These are phyloP conservation scores for Trichoderma sp. DNA, from an alignment of 2,329 filamentous ascomycete genomes.

Conservation along the genomic window DNA sequence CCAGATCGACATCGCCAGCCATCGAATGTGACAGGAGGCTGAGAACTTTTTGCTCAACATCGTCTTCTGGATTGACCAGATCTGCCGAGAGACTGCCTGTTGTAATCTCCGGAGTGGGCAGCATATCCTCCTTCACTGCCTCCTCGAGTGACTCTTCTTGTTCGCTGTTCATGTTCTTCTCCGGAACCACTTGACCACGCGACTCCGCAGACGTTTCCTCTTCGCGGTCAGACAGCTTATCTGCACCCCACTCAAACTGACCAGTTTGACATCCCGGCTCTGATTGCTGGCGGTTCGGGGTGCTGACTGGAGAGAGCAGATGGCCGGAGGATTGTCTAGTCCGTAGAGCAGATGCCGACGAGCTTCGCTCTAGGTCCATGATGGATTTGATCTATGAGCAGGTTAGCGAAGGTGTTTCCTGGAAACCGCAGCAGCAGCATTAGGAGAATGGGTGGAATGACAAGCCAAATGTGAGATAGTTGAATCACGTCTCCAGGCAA, in stretches of 20 bases:
- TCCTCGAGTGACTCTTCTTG: neutral
- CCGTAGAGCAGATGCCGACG: neutral
- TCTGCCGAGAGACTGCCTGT: neutral
- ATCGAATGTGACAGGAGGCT: too few species aligned
- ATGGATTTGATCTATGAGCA: neutral
- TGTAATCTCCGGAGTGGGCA: neutral
- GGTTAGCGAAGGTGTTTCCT: neutral
- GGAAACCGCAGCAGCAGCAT: neutral
- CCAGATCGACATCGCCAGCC: neutral
- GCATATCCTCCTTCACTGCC: neutral
- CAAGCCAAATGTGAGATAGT: neutral
- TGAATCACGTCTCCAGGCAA: too few species aligned
- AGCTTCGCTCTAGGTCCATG: neutral
- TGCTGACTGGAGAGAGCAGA: neutral
- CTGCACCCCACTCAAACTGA: neutral
- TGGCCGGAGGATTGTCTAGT: neutral
- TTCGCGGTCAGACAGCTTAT: neutral
- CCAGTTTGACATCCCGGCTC: neutral
- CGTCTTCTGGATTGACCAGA: too few species aligned
- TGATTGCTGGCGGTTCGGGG: neutral
- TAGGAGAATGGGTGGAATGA: neutral
- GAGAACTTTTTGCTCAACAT: neutral
- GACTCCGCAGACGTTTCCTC: neutral
- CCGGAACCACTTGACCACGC: neutral
- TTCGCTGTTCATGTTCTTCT: too few species aligned